These are phyloP conservation scores for Cercospora zeina DNA, from an alignment of 2,329 filamentous ascomycete genomes.

Conservation along the genomic window DNA sequence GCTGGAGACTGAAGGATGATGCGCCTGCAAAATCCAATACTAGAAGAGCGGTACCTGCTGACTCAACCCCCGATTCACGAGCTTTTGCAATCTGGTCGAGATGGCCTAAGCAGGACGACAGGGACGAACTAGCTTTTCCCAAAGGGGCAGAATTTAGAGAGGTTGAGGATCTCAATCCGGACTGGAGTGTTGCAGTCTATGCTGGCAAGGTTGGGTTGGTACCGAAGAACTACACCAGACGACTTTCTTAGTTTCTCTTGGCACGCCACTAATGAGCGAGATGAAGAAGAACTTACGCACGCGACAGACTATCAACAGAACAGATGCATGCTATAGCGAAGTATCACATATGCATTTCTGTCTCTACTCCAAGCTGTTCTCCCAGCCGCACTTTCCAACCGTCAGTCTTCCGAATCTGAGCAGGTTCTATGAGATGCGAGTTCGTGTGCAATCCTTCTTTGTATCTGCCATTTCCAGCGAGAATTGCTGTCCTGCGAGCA, in stretches of 20 bases:
- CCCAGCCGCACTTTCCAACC: too few relatives aligned
- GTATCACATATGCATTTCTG: too few relatives aligned
- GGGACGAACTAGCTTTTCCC: conserved; percentile 82
- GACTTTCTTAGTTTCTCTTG: not conserved
- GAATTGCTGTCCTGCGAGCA: too few relatives aligned
- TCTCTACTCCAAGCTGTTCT: too few relatives aligned
- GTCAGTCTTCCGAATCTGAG: too few relatives aligned
- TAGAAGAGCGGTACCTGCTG: conserved; percentile 60
- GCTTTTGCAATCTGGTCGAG: conserved; percentile 67
- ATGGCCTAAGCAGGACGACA: conserved; percentile 68
- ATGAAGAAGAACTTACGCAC: not conserved
- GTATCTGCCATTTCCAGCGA: too few relatives aligned
- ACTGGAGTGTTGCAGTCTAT: conserved; percentile 88
- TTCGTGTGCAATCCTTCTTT: too few relatives aligned
- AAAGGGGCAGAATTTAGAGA: conserved; percentile 79
- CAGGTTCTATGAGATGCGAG: too few relatives aligned
- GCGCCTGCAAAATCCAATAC: not conserved
- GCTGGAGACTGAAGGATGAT: conserved; percentile 62
- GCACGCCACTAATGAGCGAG: not conserved
- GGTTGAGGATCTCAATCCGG: conserved; percentile 81
- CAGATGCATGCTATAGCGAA: too few relatives aligned
- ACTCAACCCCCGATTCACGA: conserved; percentile 68
- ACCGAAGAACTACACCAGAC: conserved; percentile 71
- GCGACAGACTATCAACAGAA: not conserved
- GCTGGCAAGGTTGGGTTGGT: conserved; percentile 78